phyloP scores from a whole-genome alignment of 2,329 filamentous ascomycete species.

The Teratosphaeria epicoccoides region DNA sequence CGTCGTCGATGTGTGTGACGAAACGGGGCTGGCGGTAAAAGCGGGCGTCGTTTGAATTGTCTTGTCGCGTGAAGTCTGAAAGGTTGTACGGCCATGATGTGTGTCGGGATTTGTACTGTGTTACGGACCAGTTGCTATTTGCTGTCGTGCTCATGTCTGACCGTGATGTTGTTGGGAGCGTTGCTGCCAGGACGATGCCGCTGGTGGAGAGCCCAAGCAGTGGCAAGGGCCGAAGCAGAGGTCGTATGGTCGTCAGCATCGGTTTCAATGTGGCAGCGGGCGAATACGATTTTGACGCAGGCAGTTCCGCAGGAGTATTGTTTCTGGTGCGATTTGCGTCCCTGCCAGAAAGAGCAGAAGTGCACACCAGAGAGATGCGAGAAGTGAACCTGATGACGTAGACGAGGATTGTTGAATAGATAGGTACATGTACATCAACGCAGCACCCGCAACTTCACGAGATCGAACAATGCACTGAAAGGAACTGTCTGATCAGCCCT shows the following conservation, averaged over 20 bases:
- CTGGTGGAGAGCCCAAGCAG: slow-evolving; percentile 11
- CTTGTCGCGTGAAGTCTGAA: slow-evolving; percentile 31
- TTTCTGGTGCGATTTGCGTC: no score
- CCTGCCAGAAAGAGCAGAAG: no score
- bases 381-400: neutral
- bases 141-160: slow-evolving; percentile 5
- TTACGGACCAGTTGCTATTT: slow-evolving; percentile 11
- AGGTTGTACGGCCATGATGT: slow-evolving; percentile 26
- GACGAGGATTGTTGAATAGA: neutral
- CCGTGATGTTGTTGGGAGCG: slow-evolving; percentile 5
- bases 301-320: no score
- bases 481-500: no score
- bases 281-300: no score
- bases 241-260: slow-evolving; percentile 5
- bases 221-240: slow-evolving; percentile 12
- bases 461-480: no score
- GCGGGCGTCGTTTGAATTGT: slow-evolving; percentile 25
- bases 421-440: no score
- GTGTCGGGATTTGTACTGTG: slow-evolving; percentile 22
- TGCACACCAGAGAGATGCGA: no score
- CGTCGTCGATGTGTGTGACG: slow-evolving; percentile 45
- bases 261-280: neutral
- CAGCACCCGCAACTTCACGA: no score
- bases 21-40: slow-evolving; percentile 38
- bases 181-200: slow-evolving; percentile 8